A percentile compares a stretch with the other conserved stretches of the same genome.
Conservation (phyloP, 345 rosid genomes). For the Salix purpurea region DNA sequence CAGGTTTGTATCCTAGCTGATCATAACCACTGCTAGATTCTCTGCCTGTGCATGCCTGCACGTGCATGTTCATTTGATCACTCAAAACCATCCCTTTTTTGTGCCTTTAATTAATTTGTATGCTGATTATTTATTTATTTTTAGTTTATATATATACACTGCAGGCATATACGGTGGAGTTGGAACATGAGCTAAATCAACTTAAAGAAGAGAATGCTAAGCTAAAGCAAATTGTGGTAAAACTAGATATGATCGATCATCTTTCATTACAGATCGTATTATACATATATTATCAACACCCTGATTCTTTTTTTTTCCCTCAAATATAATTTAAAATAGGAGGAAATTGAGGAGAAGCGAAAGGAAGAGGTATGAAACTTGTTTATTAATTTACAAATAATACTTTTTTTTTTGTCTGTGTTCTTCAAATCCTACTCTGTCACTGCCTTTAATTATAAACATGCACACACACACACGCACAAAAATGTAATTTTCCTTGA, state of each 20-base stretch:
- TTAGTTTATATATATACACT: neutral
- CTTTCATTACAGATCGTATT: neutral
- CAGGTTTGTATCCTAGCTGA: constrained; percentile 42
- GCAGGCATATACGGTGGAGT: constrained; percentile 87
- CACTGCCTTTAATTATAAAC: no score
- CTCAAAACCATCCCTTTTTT: no score
- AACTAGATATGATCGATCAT: neutral
- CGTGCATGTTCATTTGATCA: no score
- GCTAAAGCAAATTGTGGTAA: constrained; percentile 56
- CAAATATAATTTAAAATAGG: constrained; percentile 26
- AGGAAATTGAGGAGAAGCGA: constrained; percentile 47
- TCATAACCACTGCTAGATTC: no score
- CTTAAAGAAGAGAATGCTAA: constrained; percentile 74
- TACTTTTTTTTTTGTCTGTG: neutral
- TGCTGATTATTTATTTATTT: no score
- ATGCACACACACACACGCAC: no score
- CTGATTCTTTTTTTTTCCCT: neutral
- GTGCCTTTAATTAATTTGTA: no score
- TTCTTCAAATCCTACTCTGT: neutral
- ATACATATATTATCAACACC: neutral
- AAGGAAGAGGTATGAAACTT: constrained; percentile 45
- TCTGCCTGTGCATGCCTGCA: no score
- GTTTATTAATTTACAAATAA: no score
- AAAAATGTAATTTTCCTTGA: no score
- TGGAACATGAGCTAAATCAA: constrained; percentile 71